Evolutionary conservation across 1,284 basidiomycete species (phyloP).

Genomic region (Ustilago shanxiensis): DNA sequence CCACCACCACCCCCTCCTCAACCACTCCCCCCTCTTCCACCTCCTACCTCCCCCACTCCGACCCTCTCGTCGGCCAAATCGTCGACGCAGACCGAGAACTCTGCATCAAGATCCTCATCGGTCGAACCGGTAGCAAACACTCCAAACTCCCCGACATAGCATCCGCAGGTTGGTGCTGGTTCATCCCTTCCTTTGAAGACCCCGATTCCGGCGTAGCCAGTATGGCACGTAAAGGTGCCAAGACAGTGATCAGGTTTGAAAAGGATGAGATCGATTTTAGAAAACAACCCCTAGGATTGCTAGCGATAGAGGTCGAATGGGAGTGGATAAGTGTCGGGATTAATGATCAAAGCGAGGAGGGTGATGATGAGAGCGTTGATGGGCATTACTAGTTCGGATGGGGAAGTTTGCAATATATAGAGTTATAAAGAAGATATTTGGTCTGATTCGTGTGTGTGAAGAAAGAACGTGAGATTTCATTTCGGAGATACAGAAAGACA

Average conservation of each 20-base stretch:
- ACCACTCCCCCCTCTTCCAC: constrained; percentile 36
- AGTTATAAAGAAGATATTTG: too few species aligned
- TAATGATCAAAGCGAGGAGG: constrained; percentile 16
- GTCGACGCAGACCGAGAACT: constrained; percentile 68
- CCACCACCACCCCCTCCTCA: constrained; percentile 1
- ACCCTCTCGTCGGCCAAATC: constrained; percentile 31
- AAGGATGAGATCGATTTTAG: constrained; percentile 68
- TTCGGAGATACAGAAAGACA: too few species aligned
- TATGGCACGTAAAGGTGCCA: constrained; percentile 17
- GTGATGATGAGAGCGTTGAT: neutral
- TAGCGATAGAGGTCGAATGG: constrained; percentile 65
- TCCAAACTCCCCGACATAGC: constrained; percentile 66
- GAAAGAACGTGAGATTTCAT: too few species aligned
- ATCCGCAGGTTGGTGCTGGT: constrained; percentile 67
- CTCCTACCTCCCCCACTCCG: constrained; percentile 19
- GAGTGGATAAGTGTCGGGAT: constrained; percentile 59
- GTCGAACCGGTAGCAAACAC: constrained; percentile 66
- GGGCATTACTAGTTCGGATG: too few species aligned
- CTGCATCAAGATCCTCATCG: constrained; percentile 66
- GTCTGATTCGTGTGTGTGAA: too few species aligned
- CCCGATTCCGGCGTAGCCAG: constrained; percentile 24
- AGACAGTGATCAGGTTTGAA: constrained; percentile 44
- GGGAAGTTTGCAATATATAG: too few species aligned
- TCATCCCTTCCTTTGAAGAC: constrained; percentile 69
- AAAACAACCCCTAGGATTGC: constrained; percentile 65